Conservation (phyloP, 2,329 filamentous ascomycete genomes). For the Trichophyton mentagrophytes region DNA sequence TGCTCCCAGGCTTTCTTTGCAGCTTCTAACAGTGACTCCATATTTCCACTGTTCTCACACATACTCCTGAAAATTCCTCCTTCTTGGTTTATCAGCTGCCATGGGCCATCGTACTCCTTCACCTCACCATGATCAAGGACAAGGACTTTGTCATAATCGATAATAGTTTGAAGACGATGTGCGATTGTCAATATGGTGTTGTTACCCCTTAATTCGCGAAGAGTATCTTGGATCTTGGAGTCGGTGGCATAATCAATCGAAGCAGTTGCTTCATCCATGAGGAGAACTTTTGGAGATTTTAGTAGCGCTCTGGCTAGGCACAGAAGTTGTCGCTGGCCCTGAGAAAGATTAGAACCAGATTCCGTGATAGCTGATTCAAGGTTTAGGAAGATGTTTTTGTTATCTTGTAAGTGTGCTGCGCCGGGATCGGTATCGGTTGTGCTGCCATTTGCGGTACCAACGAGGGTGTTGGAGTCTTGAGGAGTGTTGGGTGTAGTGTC, state of each 20-base stretch:
- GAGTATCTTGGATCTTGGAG: conserved; percentile 88
- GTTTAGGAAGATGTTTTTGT: conserved; percentile 91
- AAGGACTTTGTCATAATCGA: conserved; percentile 94
- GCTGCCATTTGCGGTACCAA: conserved; percentile 1
- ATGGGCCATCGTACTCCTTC: conserved; percentile 83
- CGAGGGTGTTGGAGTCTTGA: conserved; percentile 7
- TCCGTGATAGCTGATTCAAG: conserved; percentile 73
- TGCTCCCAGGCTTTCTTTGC: conserved; percentile 40
- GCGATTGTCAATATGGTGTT: conserved; percentile 96
- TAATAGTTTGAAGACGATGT: conserved; percentile 88
- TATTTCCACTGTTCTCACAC: conserved; percentile 56
- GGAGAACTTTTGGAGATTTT: conserved; percentile 80
- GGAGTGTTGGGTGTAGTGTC: not conserved
- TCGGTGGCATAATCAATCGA: conserved; percentile 96
- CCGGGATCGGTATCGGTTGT: conserved; percentile 7
- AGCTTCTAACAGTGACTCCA: conserved; percentile 44
- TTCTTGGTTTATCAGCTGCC: conserved; percentile 60
- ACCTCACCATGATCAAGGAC: conserved; percentile 82
- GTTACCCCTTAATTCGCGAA: conserved; percentile 65
- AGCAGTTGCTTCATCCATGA: conserved; percentile 98
- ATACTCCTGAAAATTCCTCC: conserved; percentile 54
- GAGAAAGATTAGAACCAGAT: conserved; percentile 85
- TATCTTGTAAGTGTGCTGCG: conserved; percentile 40
- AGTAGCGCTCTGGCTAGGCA: conserved; percentile 88
- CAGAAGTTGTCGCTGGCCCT: conserved; percentile 87